Evolutionary conservation across 179 eudicot genomes (phyloP).

Genomic region (Drosera spatulata): DNA sequence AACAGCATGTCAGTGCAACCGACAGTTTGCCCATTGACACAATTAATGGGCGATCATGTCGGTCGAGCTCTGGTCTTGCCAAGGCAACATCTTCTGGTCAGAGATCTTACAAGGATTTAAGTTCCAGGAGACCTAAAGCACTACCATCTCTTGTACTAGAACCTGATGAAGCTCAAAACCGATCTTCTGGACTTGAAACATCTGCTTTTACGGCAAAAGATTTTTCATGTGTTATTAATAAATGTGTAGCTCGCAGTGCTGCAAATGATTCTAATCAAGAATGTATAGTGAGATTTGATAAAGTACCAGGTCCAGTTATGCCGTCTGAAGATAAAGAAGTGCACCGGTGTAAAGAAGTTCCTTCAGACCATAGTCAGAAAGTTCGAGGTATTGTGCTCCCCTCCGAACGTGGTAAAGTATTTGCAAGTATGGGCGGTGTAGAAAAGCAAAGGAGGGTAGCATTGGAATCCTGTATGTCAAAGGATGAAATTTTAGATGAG

Average conservation of each 20-base stretch:
- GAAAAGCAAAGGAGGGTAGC: constrained; percentile 60
- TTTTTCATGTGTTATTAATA: constrained; percentile 25
- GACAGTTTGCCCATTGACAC: constrained; percentile 35
- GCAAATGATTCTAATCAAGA: constrained; percentile 20
- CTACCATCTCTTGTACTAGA: constrained; percentile 47
- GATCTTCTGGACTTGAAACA: constrained; percentile 44
- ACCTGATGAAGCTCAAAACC: not conserved
- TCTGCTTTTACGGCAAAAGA: constrained; percentile 36
- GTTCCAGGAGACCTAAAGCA: constrained; percentile 70
- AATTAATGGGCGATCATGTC: constrained; percentile 17
- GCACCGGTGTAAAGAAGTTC: constrained; percentile 22
- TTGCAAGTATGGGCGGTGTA: constrained; percentile 30
- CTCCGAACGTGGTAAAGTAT: constrained; percentile 51
- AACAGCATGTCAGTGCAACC: constrained; percentile 28
- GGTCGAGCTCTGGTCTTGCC: constrained; percentile 47
- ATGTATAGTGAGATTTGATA: constrained; percentile 42
- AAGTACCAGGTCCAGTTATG: constrained; percentile 40
- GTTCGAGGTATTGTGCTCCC: constrained; percentile 30
- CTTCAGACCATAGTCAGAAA: constrained; percentile 24
- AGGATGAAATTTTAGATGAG: constrained; percentile 26
- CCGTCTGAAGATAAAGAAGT: constrained; percentile 64
- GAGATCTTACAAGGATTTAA: constrained; percentile 72
- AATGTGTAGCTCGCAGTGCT: constrained; percentile 29
- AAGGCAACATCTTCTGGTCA: constrained; percentile 85
- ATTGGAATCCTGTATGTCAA: constrained; percentile 48